phyloP scores from a whole-genome alignment of 805 yeast genomes.

The Pichia membranifaciens region DNA sequence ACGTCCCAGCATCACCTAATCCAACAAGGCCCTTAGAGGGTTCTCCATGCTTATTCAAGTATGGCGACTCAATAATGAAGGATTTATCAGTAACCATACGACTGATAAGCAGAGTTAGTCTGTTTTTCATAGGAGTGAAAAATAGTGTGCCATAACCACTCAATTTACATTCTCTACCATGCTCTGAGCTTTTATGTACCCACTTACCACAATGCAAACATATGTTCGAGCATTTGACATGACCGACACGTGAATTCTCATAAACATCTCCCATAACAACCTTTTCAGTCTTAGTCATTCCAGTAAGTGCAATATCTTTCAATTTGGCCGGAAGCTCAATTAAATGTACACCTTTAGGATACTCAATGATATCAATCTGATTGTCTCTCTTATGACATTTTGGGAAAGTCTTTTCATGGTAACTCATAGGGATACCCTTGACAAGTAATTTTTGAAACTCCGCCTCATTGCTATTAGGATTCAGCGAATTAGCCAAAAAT shows the following conservation, averaged over 20 bases:
- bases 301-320: constrained; percentile 10
- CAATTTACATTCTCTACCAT: constrained; percentile 18
- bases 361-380: constrained; percentile 30
- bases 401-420: neutral
- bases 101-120: constrained; percentile 13
- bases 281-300: neutral
- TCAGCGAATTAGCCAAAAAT: constrained; percentile 13
- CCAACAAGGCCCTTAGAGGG: constrained; percentile 50
- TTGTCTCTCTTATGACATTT: constrained; percentile 8
- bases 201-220: constrained; percentile 27
- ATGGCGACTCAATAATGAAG: constrained; percentile 51
- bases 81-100: constrained; percentile 10
- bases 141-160: constrained; percentile 20
- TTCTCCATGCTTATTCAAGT: constrained; percentile 71
- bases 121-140: constrained; percentile 27
- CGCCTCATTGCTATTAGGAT: constrained; percentile 15
- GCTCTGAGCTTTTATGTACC: constrained; percentile 13
- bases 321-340: constrained; percentile 41
- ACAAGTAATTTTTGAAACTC: constrained; percentile 9
- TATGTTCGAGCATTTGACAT: constrained; percentile 6
- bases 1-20: constrained; percentile 49
- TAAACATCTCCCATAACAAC: constrained; percentile 7
- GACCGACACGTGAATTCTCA: neutral
- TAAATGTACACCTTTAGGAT: constrained; percentile 50
- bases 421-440: neutral